These are phyloP conservation scores for Rachicladosporium sp. DNA, from an alignment of 2,329 filamentous ascomycete genomes.

Conservation along the genomic window DNA sequence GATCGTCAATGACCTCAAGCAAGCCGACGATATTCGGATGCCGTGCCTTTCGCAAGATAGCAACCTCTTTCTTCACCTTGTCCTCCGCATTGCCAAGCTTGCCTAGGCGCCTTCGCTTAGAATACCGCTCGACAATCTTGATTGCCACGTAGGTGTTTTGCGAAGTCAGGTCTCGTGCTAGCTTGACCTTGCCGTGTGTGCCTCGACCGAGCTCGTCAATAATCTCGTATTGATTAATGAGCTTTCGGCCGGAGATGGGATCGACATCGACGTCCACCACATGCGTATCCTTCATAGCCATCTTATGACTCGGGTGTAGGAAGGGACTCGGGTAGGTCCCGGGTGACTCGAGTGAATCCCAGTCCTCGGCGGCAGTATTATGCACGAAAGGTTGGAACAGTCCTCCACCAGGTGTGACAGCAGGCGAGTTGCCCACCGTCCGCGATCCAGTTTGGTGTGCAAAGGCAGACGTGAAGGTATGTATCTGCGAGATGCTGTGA, in stretches of 20 bases:
- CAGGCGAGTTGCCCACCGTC: slow-evolving; percentile 35
- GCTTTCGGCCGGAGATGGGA: slow-evolving; percentile 76
- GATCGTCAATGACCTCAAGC: slow-evolving; percentile 94
- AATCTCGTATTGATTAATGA: slow-evolving; percentile 96
- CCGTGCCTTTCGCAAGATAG: slow-evolving; percentile 94
- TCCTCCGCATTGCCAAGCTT: slow-evolving; percentile 57
- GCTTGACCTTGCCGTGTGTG: slow-evolving; percentile 94
- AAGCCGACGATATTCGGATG: slow-evolving; percentile 95
- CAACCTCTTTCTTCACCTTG: slow-evolving; percentile 90
- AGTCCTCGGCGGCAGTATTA: slow-evolving; percentile 19
- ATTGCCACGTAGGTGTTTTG: slow-evolving; percentile 71
- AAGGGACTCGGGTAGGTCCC: slow-evolving; percentile 38
- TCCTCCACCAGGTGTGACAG: slow-evolving; percentile 30
- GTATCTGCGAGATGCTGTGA: slow-evolving; percentile 28
- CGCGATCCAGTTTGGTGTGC: slow-evolving; percentile 27
- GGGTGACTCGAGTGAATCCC: slow-evolving; percentile 20
- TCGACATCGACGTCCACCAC: slow-evolving; percentile 86
- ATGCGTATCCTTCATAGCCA: slow-evolving; percentile 55
- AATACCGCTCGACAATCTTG: slow-evolving; percentile 95
- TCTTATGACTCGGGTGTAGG: slow-evolving; percentile 36
- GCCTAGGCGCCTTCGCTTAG: slow-evolving; percentile 80
- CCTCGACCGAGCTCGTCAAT: slow-evolving; percentile 92
- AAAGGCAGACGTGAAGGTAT: slow-evolving; percentile 28
- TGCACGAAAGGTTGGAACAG: slow-evolving; percentile 29
- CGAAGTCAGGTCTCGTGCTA: slow-evolving; percentile 68